Conservation (phyloP, 306 rosid species). For the Sophora flavescens region DNA sequence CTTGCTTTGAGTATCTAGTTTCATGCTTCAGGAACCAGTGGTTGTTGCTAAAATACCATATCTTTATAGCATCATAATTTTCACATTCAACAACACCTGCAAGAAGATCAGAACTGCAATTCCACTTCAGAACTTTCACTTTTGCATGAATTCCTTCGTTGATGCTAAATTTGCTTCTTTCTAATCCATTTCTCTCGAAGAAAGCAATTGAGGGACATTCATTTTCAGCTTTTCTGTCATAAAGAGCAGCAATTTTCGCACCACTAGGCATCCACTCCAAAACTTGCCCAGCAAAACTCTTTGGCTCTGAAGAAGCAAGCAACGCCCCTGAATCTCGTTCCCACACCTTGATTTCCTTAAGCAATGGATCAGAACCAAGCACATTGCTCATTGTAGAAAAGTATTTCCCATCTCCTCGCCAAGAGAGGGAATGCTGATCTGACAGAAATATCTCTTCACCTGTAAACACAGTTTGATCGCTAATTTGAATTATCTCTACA, state of each 20-base stretch:
- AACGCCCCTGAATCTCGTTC: constrained; percentile 82
- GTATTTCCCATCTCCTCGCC: constrained; percentile 98
- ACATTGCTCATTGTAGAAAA: constrained; percentile 68
- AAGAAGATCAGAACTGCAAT: constrained; percentile 97
- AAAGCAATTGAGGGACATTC: constrained; percentile 77
- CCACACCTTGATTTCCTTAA: constrained; percentile 83
- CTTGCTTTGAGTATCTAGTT: constrained; percentile 73
- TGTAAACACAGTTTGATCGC: constrained; percentile 52
- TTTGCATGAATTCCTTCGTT: constrained; percentile 63
- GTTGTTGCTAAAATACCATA: constrained; percentile 90
- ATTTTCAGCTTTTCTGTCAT: constrained; percentile 65
- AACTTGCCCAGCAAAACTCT: constrained; percentile 67
- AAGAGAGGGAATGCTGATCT: constrained; percentile 58
- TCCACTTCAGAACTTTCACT: constrained; percentile 79
- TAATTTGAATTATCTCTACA: constrained; percentile 23
- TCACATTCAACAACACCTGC: constrained; percentile 83
- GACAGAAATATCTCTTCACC: constrained; percentile 57
- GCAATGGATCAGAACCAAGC: constrained; percentile 45
- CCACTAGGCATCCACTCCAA: constrained; percentile 99
- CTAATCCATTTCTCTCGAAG: constrained; percentile 93
- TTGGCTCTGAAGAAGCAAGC: constrained; percentile 77
- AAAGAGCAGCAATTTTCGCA: constrained; percentile 89
- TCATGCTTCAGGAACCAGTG: constrained; percentile 94
- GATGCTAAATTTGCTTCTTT: constrained; percentile 78
- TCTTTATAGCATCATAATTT: constrained; percentile 72